Evolutionary conservation across 2,329 filamentous ascomycete genomes (phyloP), one percentile per base, ranked within the genome.

Genomic region (Knoxdaviesia capensis): DNA sequence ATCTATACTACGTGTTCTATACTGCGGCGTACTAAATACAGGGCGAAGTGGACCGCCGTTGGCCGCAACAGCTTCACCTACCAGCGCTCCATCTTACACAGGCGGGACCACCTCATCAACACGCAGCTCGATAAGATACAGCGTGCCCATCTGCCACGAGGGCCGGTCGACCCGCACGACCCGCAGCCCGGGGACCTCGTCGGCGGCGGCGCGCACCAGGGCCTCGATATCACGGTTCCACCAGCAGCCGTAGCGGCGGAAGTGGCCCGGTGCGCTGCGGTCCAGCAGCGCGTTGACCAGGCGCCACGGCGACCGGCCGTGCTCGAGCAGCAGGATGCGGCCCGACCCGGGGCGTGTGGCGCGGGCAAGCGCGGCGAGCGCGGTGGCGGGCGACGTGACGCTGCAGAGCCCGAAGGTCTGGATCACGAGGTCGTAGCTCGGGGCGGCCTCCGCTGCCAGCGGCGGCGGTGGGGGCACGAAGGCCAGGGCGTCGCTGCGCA

Each of bases 331-430:
- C 34, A 77, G 53, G 50, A 78, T 77, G 36, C 69, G 64, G 6
- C 74, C 74, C 6, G 66, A 68, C 4, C 61, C 63, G 8, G 71
- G 72, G 47, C 63, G 62, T 2, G 77, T 54, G 10, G 56, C 58
- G 6, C 59, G 53, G 1, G 71, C 71, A 51, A 78, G 60, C 52
- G 69, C 68, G 41, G 57, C 53, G 20, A 79, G 54, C 20, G 78
- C 60, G 31, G 53, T 54, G 7, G 66, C 61, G 1, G 74, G 74
- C 50, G 76, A 66, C 5, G 61, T 59, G 3, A 77, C 73, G 49
- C 69, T 74, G 56, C 74, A 79, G 30, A 79, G 63, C 5, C 73
- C 74, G 56, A 79, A 78, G 0, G 72, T 76, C 51, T 78, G 73
- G 31, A 78, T 52, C 34, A 78, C 58, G 2, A 72, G 77, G 56